Evolutionary conservation across 2,329 filamentous ascomycete species (phyloP), one percentile per base, ranked within the genome.

Genomic region (Ceratocystiopsis minuta): DNA sequence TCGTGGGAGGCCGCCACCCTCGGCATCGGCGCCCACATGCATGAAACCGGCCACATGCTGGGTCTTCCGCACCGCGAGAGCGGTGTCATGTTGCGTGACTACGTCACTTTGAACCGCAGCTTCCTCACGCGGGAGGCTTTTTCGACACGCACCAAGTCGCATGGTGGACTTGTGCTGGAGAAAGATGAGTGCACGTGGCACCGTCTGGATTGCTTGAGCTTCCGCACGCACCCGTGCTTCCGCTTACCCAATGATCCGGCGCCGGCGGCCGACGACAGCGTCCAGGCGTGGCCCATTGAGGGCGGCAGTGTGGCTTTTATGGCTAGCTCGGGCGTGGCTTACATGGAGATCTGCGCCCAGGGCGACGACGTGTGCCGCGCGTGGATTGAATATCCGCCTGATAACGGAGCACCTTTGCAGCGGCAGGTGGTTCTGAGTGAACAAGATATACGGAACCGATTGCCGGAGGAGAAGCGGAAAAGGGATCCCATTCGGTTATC

Each of bases 1-100:
- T 90, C 78, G 38, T 96, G 88, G 88, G 88, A 96, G 57, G 78
- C 86, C n/a, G 86, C 84, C 20, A 93, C 88, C 51, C 80, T 94
- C 46, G 87, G 87, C 28, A 92, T 96, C 49, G 88, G 88, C 9
- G 87, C 85, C 11, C 88, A 96, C 58, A 60, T 96, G 38, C 88
- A 93, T 57, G 86, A 95, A 59, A 80, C 80, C 1, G 88, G 88
- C 4, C 88, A 93, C 60, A 60, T 94, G 17, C 81, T 96, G 50
- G 88, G 88, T 39, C 92, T 84, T 50, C 84, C 85, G 11, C 83
- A 92, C 55, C 85, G 92, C 55, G 84, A 90, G 54, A 80, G 66
- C 24, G 88, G 90, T n/a, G 69, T 96, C 46, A 96, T 96, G 88
- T 65, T 86, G 40, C 72, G 83, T 43, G 88, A 94, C 56, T 95